phyloP scores from a whole-genome alignment of 345 rosid genomes.

The Cardamine resedifolia region DNA sequence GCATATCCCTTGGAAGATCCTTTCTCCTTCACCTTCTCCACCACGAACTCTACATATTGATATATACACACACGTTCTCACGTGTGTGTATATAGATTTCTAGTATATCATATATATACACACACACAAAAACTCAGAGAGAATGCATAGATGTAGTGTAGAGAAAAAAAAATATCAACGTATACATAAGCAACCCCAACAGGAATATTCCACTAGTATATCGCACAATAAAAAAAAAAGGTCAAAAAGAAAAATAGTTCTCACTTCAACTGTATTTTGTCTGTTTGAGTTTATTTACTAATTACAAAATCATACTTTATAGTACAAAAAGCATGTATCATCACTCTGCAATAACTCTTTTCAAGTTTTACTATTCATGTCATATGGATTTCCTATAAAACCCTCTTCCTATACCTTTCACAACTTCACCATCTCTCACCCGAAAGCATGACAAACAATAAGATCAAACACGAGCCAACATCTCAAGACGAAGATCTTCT shows the following conservation, averaged over 20 bases:
- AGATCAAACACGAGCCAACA: slow-evolving; percentile 2
- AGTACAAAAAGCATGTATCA: slow-evolving; percentile 24
- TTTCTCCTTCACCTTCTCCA: slow-evolving; percentile 22
- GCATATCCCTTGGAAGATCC: slow-evolving; percentile 42
- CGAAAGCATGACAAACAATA: slow-evolving; percentile 15
- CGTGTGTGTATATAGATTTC: slow-evolving; percentile 1
- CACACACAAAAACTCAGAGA: background rate
- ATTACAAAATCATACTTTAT: slow-evolving; percentile 30
- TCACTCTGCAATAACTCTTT: slow-evolving; percentile 36
- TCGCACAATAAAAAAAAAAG: background rate
- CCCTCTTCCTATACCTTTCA: slow-evolving; percentile 12
- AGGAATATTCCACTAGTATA: slow-evolving; percentile 27
- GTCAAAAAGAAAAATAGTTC: background rate
- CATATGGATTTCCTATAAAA: slow-evolving; percentile 32
- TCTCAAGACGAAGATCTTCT: slow-evolving; percentile 21
- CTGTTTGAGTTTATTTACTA: slow-evolving; percentile 11
- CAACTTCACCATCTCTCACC: slow-evolving; percentile 24
- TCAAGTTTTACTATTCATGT: slow-evolving; percentile 12
- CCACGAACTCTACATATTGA: slow-evolving; percentile 2
- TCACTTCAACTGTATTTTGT: background rate
- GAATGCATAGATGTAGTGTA: background rate
- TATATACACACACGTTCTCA: background rate
- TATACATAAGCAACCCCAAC: slow-evolving; percentile 9
- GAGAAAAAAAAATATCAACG: background rate
- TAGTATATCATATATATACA: slow-evolving; percentile 6